phyloP scores from a whole-genome alignment of 257 asterid genomes.

The Anisodus tanguticus region DNA sequence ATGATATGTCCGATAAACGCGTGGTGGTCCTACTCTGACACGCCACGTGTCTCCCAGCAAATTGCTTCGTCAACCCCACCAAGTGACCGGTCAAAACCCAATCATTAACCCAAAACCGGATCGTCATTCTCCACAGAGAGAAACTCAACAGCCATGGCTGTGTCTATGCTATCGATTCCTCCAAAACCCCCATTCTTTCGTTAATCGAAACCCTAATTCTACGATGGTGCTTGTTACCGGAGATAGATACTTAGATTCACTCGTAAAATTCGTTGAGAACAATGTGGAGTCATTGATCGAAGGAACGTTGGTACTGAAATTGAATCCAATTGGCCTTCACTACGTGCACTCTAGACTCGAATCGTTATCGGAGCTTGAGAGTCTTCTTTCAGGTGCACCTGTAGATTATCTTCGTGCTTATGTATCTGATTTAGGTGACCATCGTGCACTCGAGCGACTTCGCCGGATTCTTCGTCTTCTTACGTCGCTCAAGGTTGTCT shows the following conservation, averaged over 20 bases:
- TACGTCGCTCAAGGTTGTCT: conserved; percentile 79
- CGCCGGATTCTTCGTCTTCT: conserved; percentile 78
- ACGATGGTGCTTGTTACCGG: conserved; percentile 84
- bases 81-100: conserved; percentile 30
- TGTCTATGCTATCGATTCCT: conserved; percentile 51
- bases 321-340: conserved; percentile 87
- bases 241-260: conserved; percentile 81
- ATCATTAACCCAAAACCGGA: conserved; percentile 6
- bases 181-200: conserved; percentile 59
- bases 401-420: conserved; percentile 96
- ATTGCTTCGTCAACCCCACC: conserved; percentile 19
- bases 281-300: conserved; percentile 79
- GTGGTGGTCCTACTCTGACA: conserved; percentile 24
- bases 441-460: conserved; percentile 93
- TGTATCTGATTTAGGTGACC: conserved; percentile 95
- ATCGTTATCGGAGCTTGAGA: conserved; percentile 82
- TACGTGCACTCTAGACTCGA: conserved; percentile 90
- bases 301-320: conserved; percentile 73
- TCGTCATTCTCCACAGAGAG: neutral
- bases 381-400: conserved; percentile 86
- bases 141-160: conserved; percentile 43
- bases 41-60: conserved; percentile 34
- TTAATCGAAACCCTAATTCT: conserved; percentile 39
- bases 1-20: neutral
- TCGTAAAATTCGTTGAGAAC: conserved; percentile 79